These are phyloP conservation scores for Coprinopsis sp. DNA, from an alignment of 768 basidiomycete species.

Conservation along the genomic window DNA sequence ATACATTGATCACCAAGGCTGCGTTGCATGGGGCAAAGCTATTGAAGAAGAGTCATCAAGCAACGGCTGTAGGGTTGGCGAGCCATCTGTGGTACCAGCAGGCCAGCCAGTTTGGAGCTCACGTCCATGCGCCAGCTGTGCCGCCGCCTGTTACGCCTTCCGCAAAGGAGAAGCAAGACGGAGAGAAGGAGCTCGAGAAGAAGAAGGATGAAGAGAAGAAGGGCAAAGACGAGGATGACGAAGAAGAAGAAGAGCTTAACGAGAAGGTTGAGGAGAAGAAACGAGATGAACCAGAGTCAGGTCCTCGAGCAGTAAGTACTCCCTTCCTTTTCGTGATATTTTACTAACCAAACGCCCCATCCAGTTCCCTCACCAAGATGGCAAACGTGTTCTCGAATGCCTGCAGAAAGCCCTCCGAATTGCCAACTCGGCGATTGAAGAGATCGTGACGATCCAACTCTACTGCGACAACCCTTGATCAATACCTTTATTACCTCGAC, in stretches of 20 bases:
- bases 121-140: too few relatives aligned
- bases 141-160: constrained; percentile 13
- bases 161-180: constrained; percentile 34
- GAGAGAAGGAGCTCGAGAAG: constrained; percentile 33
- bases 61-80: constrained; percentile 88
- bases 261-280: constrained; percentile 37
- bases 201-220: constrained; percentile 28
- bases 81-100: constrained; percentile 99
- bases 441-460: constrained; percentile 92
- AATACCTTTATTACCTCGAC: constrained; percentile 95
- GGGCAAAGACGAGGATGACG: constrained; percentile 30
- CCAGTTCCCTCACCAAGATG: constrained; percentile 86
- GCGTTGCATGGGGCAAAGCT: constrained; percentile 94
- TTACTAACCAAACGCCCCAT: constrained; percentile 6
- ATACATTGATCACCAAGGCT: constrained; percentile 98
- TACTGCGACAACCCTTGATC: constrained; percentile 96
- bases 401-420: constrained; percentile 95
- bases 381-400: constrained; percentile 96
- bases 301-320: constrained; percentile 51
- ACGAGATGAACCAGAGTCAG: constrained; percentile 39
- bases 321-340: not conserved
- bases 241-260: constrained; percentile 25
- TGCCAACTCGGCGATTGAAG: constrained; percentile 94
- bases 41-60: constrained; percentile 97
- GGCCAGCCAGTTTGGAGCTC: constrained; percentile 4